Percentiles rank a stretch among this genome's conserved stretches.
phyloP scores from a whole-genome alignment of 2,329 filamentous ascomycete species.

The Penicillium sp. region DNA sequence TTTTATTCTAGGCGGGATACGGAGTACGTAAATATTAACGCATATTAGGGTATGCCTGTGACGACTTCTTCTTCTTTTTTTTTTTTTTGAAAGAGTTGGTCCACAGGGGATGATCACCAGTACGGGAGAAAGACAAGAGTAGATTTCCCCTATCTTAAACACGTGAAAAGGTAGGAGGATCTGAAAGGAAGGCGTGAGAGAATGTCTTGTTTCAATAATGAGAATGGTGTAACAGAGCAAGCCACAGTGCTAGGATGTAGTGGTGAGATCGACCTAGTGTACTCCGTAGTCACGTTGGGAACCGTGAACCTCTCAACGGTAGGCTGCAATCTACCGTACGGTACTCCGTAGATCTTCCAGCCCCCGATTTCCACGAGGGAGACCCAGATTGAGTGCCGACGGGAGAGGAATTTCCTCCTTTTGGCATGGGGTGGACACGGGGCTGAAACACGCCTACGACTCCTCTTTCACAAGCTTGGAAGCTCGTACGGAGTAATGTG shows the following conservation, averaged over 20 bases:
- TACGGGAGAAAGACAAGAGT: background rate
- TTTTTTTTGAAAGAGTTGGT: background rate
- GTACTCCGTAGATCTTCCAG: constrained; percentile 25
- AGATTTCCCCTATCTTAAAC: background rate
- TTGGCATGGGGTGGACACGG: constrained; percentile 3
- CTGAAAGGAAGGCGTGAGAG: background rate
- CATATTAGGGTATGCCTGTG: background rate
- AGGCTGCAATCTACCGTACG: constrained; percentile 18
- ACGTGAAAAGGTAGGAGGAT: background rate
- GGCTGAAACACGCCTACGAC: constrained; percentile 22
- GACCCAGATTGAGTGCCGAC: constrained; percentile 3
- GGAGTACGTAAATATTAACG: background rate
- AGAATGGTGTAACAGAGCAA: background rate
- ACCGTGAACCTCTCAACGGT: constrained; percentile 23
- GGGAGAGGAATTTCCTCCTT: constrained; percentile 3
- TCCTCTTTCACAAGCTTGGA: background rate
- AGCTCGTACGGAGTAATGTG: background rate
- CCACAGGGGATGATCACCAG: background rate
- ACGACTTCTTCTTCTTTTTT: background rate
- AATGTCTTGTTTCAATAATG: background rate
- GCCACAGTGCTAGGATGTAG: background rate
- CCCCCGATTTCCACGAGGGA: constrained; percentile 21
- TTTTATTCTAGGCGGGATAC: background rate
- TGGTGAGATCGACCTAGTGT: background rate
- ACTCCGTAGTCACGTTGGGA: background rate